These are phyloP conservation scores for Hymenoscyphus repandus DNA, from an alignment of 2,329 filamentous ascomycete species.

Conservation along the genomic window DNA sequence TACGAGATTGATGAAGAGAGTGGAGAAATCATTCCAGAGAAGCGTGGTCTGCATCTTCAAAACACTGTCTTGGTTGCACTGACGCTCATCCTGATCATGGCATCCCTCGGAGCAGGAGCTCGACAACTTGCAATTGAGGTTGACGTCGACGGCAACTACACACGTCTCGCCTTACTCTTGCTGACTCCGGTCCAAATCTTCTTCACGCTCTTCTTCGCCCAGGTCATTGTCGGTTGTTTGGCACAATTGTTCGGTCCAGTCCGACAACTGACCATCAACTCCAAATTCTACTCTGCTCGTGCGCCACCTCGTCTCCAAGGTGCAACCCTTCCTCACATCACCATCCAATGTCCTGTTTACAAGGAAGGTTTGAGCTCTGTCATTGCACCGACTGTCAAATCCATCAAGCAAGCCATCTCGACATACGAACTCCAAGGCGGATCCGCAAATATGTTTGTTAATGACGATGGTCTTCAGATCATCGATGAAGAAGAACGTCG, in stretches of 20 bases:
- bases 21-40: slow-evolving; percentile 59
- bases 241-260: slow-evolving; percentile 73
- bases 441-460: slow-evolving; percentile 73
- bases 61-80: slow-evolving; percentile 65
- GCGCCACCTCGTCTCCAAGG: slow-evolving; percentile 57
- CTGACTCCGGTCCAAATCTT: slow-evolving; percentile 70
- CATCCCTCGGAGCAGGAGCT: slow-evolving; percentile 65
- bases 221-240: slow-evolving; percentile 71
- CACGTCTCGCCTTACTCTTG: slow-evolving; percentile 58
- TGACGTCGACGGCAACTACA: slow-evolving; percentile 56
- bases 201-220: slow-evolving; percentile 76
- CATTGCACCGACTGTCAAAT: slow-evolving; percentile 71
- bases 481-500: slow-evolving; percentile 56
- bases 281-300: slow-evolving; percentile 75
- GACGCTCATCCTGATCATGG: slow-evolving; percentile 60
- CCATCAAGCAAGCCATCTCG: slow-evolving; percentile 71
- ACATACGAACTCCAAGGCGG: slow-evolving; percentile 73
- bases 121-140: slow-evolving; percentile 65
- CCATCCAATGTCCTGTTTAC: slow-evolving; percentile 83
- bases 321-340: slow-evolving; percentile 62
- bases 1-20: slow-evolving; percentile 67
- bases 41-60: slow-evolving; percentile 61
- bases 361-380: slow-evolving; percentile 75
- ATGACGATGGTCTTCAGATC: slow-evolving; percentile 69
- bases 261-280: slow-evolving; percentile 67